These are phyloP conservation scores for Paramecium octaurelia DNA, from an alignment of 73 alveolate genomes.

Conservation along the genomic window DNA sequence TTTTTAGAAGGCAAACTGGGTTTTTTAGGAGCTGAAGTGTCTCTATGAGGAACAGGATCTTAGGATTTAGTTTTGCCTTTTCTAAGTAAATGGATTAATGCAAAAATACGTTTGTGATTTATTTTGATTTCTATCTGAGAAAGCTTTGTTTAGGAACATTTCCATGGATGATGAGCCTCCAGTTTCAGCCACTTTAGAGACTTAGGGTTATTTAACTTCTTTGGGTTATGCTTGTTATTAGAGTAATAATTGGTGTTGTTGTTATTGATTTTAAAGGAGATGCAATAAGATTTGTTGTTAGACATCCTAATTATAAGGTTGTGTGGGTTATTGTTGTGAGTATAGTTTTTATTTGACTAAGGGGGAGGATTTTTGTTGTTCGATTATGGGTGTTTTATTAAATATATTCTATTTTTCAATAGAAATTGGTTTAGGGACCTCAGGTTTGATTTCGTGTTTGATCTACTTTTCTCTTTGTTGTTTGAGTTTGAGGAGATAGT, in stretches of 20 bases:
- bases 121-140: conserved; percentile 15
- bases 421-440: background rate
- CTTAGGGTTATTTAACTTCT: background rate
- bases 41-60: conserved; percentile 33
- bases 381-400: background rate
- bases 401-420: background rate
- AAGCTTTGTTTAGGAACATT: background rate
- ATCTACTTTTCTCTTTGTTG: conserved; percentile 64
- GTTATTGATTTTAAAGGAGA: background rate
- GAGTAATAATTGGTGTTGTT: background rate
- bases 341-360: background rate
- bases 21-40: background rate
- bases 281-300: background rate
- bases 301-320: background rate
- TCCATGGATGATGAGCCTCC: conserved; percentile 52
- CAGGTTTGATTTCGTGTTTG: background rate
- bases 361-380: background rate
- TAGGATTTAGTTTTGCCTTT: conserved; percentile 31
- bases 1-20: background rate
- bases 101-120: background rate
- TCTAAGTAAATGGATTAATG: background rate
- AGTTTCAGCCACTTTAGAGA: conserved; percentile 27
- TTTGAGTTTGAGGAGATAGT: conserved; percentile 71
- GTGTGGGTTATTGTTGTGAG: background rate
- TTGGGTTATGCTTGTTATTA: background rate